A percentile compares a stretch with the other conserved stretches of the same genome.
Conservation (phyloP, 192 early-diverging fungal genomes). For the Fimicolochytrium jonesii region DNA sequence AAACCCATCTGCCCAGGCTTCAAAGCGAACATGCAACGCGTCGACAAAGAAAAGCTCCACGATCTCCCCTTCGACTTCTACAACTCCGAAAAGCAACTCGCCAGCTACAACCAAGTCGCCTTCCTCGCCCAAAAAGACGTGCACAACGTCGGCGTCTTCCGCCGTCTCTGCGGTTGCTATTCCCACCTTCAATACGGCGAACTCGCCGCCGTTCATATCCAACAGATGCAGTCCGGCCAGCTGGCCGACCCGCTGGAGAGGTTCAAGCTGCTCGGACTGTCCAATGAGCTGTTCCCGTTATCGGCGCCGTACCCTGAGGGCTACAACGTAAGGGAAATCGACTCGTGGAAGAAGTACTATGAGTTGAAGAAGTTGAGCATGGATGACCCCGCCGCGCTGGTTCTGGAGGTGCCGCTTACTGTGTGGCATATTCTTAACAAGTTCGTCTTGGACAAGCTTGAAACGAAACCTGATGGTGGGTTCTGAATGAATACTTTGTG, state of each 20-base stretch:
- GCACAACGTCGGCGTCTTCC: conserved; percentile 52
- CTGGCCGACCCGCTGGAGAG: conserved; percentile 27
- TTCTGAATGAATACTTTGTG: background rate
- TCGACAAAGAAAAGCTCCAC: conserved; percentile 40
- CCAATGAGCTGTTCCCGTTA: conserved; percentile 42
- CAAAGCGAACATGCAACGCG: conserved; percentile 42
- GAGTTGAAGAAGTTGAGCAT: conserved; percentile 30
- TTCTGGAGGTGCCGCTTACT: conserved; percentile 50
- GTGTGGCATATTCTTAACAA: conserved; percentile 48
- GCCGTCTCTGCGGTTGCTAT: conserved; percentile 49
- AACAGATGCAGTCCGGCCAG: conserved; percentile 22
- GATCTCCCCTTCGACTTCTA: conserved; percentile 50
- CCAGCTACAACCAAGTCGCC: conserved; percentile 46
- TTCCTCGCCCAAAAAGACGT: conserved; percentile 40
- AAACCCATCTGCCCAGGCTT: conserved; percentile 38
- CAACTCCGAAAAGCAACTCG: conserved; percentile 38
- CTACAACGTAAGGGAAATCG: conserved; percentile 28
- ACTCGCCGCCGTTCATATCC: conserved; percentile 32
- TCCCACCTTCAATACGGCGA: conserved; percentile 43
- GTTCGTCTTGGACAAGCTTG: conserved; percentile 27
- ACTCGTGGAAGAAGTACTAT: conserved; percentile 43
- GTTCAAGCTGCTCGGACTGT: conserved; percentile 41
- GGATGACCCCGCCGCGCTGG: conserved; percentile 41
- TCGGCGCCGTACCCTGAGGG: conserved; percentile 27
- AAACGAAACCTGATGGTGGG: conserved; percentile 10